These are phyloP conservation scores for Hordeum pubiflorum DNA, from an alignment of 202 grass and related monocot genomes.

Conservation along the genomic window DNA sequence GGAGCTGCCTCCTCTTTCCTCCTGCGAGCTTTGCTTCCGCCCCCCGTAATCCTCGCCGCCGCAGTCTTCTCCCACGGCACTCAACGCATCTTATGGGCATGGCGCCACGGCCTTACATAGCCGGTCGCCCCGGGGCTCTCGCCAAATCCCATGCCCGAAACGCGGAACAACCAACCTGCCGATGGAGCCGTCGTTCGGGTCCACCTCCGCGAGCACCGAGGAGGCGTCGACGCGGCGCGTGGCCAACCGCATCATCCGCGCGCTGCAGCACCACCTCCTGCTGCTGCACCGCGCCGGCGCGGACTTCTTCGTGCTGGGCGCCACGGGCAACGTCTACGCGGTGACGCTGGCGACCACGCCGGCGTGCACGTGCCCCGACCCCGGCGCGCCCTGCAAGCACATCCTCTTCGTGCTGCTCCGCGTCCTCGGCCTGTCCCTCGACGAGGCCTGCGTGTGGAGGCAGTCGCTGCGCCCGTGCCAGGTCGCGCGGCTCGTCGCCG, in stretches of 20 bases:
- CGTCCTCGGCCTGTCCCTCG: slow-evolving; percentile 65
- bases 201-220: slow-evolving; percentile 4
- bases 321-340: slow-evolving; percentile 87
- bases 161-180: background rate
- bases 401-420: slow-evolving; percentile 91
- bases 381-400: slow-evolving; percentile 72
- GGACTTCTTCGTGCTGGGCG: slow-evolving; percentile 80
- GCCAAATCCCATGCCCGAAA: background rate
- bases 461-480: slow-evolving; percentile 60
- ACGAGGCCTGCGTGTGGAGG: slow-evolving; percentile 83
- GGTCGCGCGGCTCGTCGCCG: slow-evolving; percentile 47
- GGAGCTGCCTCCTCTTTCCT: background rate
- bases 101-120: slow-evolving; percentile 10
- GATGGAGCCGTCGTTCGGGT: slow-evolving; percentile 46
- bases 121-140: background rate
- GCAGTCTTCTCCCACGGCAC: slow-evolving; percentile 44
- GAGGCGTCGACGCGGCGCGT: slow-evolving; percentile 48
- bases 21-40: slow-evolving; percentile 27
- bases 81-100: slow-evolving; percentile 41
- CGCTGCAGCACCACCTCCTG: slow-evolving; percentile 65
- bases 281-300: slow-evolving; percentile 71
- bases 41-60: slow-evolving; percentile 20
- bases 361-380: slow-evolving; percentile 84
- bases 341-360: slow-evolving; percentile 50
- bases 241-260: slow-evolving; percentile 76